Evolutionary conservation across 208 protist species (phyloP), one percentile per base, ranked within the genome.

Genomic region (Blechomonas ayalai): DNA sequence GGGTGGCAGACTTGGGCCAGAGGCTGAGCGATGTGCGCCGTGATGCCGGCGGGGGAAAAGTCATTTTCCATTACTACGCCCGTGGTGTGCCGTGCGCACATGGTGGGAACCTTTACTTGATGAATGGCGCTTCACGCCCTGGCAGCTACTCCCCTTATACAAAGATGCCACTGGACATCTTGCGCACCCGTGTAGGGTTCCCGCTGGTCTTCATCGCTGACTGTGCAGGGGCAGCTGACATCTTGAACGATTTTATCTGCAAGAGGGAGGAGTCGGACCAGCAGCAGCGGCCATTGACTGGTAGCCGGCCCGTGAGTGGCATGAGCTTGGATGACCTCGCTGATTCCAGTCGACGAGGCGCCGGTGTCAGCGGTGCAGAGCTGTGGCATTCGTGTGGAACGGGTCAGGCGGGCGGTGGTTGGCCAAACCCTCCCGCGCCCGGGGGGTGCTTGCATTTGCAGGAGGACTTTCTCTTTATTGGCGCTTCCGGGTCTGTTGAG

Each of bases 391-490:
- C n/a, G n/a, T n/a, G n/a, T n/a, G n/a, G n/a, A n/a, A n/a, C n/a
- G n/a, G n/a, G n/a, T n/a, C n/a, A n/a, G n/a, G n/a, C n/a, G n/a
- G n/a, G n/a, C n/a, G n/a, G n/a, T n/a, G n/a, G n/a, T n/a, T n/a
- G n/a, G n/a, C n/a, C n/a, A n/a, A n/a, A n/a, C n/a, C n/a, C n/a
- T n/a, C n/a, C n/a, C n/a, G n/a, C n/a, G n/a, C n/a, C n/a, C n/a
- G n/a, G n/a, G n/a, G n/a, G n/a, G n/a, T n/a, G n/a, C n/a, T n/a
- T n/a, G n/a, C n/a, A n/a, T n/a, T n/a, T n/a, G 7, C 49, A 66
- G 46, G 70, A 85, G 18, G 74, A 85, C 44, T 87, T 93, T 35
- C 85, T 81, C 53, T 93, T 93, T 31, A 77, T 93, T 50, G 85
- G 85, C 4, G 81, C 81, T n/a, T 70, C 63, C n/a, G 68, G 76